These are phyloP conservation scores for Penicillium coprophilum DNA, from an alignment of 495 filamentous ascomycete species.

Conservation along the genomic window DNA sequence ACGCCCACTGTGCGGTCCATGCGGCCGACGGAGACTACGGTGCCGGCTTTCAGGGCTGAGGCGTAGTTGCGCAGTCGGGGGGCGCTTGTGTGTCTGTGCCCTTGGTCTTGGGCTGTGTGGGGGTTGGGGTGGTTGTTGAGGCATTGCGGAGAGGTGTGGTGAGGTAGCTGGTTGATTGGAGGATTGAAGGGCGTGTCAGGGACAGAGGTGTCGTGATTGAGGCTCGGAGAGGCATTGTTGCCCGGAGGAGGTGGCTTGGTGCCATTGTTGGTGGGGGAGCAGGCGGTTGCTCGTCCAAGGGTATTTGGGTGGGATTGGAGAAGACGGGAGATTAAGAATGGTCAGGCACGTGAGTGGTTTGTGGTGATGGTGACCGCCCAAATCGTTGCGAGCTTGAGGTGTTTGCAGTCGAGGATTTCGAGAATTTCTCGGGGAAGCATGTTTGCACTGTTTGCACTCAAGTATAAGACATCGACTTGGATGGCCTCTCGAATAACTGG, in stretches of 20 bases:
- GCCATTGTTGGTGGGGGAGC: constrained; percentile 28
- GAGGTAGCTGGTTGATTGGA: constrained; percentile 22
- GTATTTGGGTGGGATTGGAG: not conserved
- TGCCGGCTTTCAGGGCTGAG: constrained; percentile 42
- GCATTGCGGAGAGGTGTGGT: constrained; percentile 17
- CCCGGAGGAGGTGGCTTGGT: constrained; percentile 38
- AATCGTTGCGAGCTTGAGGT: constrained; percentile 26
- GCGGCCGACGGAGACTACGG: constrained; percentile 45
- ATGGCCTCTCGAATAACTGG: not conserved
- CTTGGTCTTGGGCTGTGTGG: constrained; percentile 15
- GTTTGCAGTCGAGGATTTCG: constrained; percentile 24
- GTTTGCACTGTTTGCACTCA: constrained; percentile 44
- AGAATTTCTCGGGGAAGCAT: constrained; percentile 37
- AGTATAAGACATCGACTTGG: not conserved
- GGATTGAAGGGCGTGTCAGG: constrained; percentile 25
- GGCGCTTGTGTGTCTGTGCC: constrained; percentile 23
- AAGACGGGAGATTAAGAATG: not conserved
- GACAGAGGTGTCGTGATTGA: constrained; percentile 32
- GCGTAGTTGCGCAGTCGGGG: constrained; percentile 40
- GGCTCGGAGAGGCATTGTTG: constrained; percentile 36
- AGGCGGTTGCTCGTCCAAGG: not conserved
- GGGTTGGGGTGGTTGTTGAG: constrained; percentile 22
- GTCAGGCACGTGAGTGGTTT: not conserved
- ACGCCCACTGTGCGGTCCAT: constrained; percentile 50
- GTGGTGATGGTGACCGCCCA: constrained; percentile 7